A percentile compares a stretch with the other conserved stretches of the same genome.
These are phyloP conservation scores for Grigorovia transvaalensis DNA, from an alignment of 805 yeast genomes.

Conservation along the genomic window DNA sequence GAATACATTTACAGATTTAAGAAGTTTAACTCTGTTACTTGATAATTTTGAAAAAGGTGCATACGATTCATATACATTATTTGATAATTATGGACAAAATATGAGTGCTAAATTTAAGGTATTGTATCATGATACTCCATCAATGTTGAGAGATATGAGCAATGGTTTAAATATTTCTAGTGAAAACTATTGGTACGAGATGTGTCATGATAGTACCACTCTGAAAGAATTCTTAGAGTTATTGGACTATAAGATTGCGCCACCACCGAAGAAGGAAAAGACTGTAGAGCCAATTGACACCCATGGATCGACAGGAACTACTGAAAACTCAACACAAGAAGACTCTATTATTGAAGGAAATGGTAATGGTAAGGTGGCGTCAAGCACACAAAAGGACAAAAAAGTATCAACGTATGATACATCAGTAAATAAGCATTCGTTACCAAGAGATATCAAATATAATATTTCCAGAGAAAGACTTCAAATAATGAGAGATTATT, in stretches of 20 bases:
- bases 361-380: background rate
- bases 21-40: conserved; percentile 8
- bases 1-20: conserved; percentile 13
- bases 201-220: conserved; percentile 15
- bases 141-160: conserved; percentile 10
- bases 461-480: conserved; percentile 13
- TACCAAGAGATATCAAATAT: conserved; percentile 16
- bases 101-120: conserved; percentile 17
- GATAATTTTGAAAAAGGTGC: conserved; percentile 9
- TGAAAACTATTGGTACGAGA: conserved; percentile 19
- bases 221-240: conserved; percentile 12
- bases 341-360: background rate
- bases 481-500: conserved; percentile 11
- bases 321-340: background rate
- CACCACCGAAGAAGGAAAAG: conserved; percentile 2
- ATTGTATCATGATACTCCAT: conserved; percentile 18
- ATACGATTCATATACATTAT: conserved; percentile 8
- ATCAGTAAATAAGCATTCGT: conserved; percentile 10
- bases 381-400: background rate
- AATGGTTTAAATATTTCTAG: conserved; percentile 3
- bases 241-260: conserved; percentile 10
- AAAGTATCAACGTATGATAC: background rate
- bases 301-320: background rate
- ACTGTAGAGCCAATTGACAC: conserved; percentile 1
- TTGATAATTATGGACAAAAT: conserved; percentile 13